These are phyloP conservation scores for Blastocystis sp. DNA, from an alignment of 352 stramenopile genomes.

Conservation along the genomic window DNA sequence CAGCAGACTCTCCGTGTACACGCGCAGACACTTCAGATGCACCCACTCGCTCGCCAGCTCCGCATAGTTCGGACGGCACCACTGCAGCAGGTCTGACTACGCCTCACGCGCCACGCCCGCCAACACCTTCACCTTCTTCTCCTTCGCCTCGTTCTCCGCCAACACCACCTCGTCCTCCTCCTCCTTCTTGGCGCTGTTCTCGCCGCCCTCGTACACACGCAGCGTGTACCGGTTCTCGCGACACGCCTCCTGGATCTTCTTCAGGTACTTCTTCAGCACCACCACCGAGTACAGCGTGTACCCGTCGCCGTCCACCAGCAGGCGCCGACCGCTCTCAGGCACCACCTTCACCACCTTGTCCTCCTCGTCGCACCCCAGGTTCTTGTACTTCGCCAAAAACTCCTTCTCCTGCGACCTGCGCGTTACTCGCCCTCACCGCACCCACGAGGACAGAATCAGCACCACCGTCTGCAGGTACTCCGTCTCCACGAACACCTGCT, in stretches of 20 bases:
- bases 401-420: constrained; percentile 23
- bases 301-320: not conserved
- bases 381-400: not conserved
- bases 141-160: constrained; percentile 16
- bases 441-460: not conserved
- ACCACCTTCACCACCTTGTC: not conserved
- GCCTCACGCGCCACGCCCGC: not conserved
- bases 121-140: constrained; percentile 34
- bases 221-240: constrained; percentile 37
- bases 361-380: not conserved
- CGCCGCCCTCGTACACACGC: not conserved
- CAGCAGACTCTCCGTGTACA: constrained; percentile 28
- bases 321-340: not conserved
- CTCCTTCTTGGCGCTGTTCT: not conserved
- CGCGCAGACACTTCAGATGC: constrained; percentile 37
- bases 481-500: constrained; percentile 5
- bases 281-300: constrained; percentile 37
- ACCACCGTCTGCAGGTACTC: constrained; percentile 38
- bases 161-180: not conserved
- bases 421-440: too few species aligned
- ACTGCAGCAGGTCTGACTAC: constrained; percentile 22
- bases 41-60: constrained; percentile 17
- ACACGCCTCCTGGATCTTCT: not conserved
- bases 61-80: constrained; percentile 34
- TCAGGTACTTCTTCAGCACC: constrained; percentile 1